phyloP scores from a whole-genome alignment of 2,329 filamentous ascomycete species.

The Pseudocercospora eumusae region DNA sequence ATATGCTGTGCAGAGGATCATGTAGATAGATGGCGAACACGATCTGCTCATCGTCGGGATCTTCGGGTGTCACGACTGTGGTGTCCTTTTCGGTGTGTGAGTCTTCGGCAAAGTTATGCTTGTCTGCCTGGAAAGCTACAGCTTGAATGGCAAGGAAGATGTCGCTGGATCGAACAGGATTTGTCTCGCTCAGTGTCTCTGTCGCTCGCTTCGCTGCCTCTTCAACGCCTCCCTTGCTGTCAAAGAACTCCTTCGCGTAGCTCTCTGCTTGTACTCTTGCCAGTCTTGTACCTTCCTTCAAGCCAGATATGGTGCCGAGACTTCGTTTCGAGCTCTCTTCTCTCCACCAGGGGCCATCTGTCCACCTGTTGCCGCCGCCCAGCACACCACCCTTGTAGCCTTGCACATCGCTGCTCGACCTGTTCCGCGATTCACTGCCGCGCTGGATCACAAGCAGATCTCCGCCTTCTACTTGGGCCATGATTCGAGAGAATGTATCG shows the following conservation, averaged over 20 bases:
- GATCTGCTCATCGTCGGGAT: slow-evolving; percentile 62
- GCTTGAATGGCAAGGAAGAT: slow-evolving; percentile 96
- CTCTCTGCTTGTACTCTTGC: slow-evolving; percentile 85
- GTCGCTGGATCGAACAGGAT: slow-evolving; percentile 88
- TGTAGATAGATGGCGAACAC: slow-evolving; percentile 77
- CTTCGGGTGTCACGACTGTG: slow-evolving; percentile 30
- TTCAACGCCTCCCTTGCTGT: slow-evolving; percentile 74
- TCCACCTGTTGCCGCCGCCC: slow-evolving; percentile 68
- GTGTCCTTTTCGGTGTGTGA: slow-evolving; percentile 23
- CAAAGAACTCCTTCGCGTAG: slow-evolving; percentile 83
- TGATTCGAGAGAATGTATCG: slow-evolving; percentile 87
- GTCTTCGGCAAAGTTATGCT: slow-evolving; percentile 66
- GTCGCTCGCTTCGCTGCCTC: slow-evolving; percentile 77
- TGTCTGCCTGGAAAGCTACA: slow-evolving; percentile 65
- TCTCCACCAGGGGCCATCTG: slow-evolving; percentile 96
- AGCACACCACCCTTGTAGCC: slow-evolving; percentile 53
- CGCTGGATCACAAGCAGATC: slow-evolving; percentile 93
- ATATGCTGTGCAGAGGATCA: slow-evolving; percentile 89
- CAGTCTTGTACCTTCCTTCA: slow-evolving; percentile 86
- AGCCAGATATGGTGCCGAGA: slow-evolving; percentile 75
- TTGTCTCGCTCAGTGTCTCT: slow-evolving; percentile 76
- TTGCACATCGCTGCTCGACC: slow-evolving; percentile 55
- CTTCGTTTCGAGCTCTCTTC: slow-evolving; percentile 65
- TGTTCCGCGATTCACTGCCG: slow-evolving; percentile 77
- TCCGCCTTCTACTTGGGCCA: slow-evolving; percentile 98